Evolutionary conservation across 1,284 basidiomycete genomes (phyloP).

Genomic region (Irpex sp.): DNA sequence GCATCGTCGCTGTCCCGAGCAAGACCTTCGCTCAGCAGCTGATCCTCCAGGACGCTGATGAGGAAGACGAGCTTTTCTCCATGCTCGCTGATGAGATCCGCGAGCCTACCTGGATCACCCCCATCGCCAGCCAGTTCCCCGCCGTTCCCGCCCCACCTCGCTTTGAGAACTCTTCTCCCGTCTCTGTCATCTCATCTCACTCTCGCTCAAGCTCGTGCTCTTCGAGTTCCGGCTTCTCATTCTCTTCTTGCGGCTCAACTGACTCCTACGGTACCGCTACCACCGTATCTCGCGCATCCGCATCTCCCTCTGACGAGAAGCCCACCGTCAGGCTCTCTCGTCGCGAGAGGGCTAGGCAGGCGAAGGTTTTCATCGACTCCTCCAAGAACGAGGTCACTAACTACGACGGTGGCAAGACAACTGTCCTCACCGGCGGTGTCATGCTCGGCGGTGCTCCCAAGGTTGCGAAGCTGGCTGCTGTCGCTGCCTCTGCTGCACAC

Average conservation of each 20-base stretch:
- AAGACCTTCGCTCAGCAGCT: slow-evolving; percentile 73
- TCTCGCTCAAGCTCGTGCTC: slow-evolving; percentile 74
- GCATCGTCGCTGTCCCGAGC: slow-evolving; percentile 17
- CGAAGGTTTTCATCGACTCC: slow-evolving; percentile 66
- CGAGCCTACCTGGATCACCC: slow-evolving; percentile 64
- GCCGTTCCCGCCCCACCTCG: slow-evolving; percentile 34
- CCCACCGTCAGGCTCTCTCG: slow-evolving; percentile 51
- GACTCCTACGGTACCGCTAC: slow-evolving; percentile 41
- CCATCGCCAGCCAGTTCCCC: slow-evolving; percentile 57
- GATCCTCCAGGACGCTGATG: slow-evolving; percentile 60
- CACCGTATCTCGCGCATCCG: slow-evolving; percentile 29
- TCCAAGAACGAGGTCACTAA: slow-evolving; percentile 74
- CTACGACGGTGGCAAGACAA: slow-evolving; percentile 82
- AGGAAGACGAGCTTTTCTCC: slow-evolving; percentile 68
- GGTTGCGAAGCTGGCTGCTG: slow-evolving; percentile 25
- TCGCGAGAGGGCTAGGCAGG: slow-evolving; percentile 61
- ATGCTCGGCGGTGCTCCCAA: slow-evolving; percentile 59
- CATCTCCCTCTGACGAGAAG: slow-evolving; percentile 24
- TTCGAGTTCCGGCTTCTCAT: slow-evolving; percentile 63
- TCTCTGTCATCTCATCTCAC: slow-evolving; percentile 58
- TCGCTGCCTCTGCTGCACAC: slow-evolving; percentile 13
- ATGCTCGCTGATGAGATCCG: slow-evolving; percentile 68
- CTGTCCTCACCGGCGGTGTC: slow-evolving; percentile 78
- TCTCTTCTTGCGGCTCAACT: slow-evolving; percentile 37
- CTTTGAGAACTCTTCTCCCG: slow-evolving; percentile 34